Conservation (phyloP, 2,329 filamentous ascomycete species). For the Fusarium proliferatum region DNA sequence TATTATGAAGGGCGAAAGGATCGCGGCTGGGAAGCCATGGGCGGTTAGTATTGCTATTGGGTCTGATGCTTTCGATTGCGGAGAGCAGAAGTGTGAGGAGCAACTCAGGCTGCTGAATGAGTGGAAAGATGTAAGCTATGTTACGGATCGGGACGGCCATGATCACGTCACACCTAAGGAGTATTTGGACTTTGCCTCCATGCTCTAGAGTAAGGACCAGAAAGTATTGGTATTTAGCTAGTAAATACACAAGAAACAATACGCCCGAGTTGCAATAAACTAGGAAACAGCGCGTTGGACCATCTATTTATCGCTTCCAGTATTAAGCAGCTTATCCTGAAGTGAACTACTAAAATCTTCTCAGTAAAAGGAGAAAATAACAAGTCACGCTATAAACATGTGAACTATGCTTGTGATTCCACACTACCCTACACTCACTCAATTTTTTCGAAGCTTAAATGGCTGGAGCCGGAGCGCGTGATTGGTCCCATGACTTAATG, state of each 20-base stretch:
- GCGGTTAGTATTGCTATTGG: background rate
- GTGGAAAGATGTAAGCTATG: background rate
- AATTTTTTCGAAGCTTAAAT: fast-evolving
- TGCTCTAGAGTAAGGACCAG: background rate
- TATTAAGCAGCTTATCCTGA: no score
- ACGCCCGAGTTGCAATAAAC: background rate
- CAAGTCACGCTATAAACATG: no score
- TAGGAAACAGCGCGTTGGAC: no score
- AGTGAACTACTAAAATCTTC: no score
- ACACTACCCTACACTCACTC: background rate
- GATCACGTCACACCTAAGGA: background rate
- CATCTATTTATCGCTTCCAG: no score
- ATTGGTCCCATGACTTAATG: background rate
- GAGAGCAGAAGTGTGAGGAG: background rate
- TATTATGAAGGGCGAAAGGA: background rate
- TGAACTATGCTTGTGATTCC: background rate
- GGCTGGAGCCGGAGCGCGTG: background rate
- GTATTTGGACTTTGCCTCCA: background rate
- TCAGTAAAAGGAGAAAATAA: no score
- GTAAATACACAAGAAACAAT: fast-evolving
- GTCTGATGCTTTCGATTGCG: background rate
- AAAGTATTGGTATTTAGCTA: fast-evolving
- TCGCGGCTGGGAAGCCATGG: background rate
- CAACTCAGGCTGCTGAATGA: background rate
- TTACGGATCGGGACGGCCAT: background rate